Evolutionary conservation across 2,329 filamentous ascomycete genomes (phyloP).

Genomic region (Plenodomus tracheiphilus): DNA sequence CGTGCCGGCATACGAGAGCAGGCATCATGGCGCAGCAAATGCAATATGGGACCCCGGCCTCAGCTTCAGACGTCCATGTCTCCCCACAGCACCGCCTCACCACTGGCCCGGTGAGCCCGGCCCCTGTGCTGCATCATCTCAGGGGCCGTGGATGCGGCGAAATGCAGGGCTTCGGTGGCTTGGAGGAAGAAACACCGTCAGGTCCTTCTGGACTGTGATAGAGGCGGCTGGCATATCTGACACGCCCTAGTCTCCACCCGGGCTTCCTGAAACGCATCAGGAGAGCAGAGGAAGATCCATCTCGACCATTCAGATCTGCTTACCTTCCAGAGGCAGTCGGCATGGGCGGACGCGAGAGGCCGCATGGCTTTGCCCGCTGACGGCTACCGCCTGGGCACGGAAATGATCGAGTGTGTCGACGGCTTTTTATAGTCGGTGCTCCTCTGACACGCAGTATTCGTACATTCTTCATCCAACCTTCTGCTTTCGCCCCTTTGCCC

Average conservation of each 20-base stretch:
- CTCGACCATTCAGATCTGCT: slow-evolving; percentile 31
- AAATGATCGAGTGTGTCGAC: slow-evolving; percentile 29
- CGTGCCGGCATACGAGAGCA: background rate
- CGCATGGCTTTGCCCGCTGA: slow-evolving; percentile 25
- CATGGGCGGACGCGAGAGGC: slow-evolving; percentile 21
- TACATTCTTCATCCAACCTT: slow-evolving; percentile 34
- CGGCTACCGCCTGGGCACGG: slow-evolving; percentile 19
- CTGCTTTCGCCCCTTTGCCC: slow-evolving; percentile 22
- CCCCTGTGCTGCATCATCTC: slow-evolving; percentile 12
- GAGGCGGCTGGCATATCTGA: slow-evolving; percentile 34
- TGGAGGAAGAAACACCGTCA: slow-evolving; percentile 28
- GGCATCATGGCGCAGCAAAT: slow-evolving; percentile 3
- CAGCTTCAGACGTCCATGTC: slow-evolving; percentile 9
- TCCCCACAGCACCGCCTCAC: slow-evolving; percentile 22
- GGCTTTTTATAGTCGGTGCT: slow-evolving; percentile 31
- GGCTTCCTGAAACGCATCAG: slow-evolving; percentile 39
- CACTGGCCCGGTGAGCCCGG: slow-evolving; percentile 7
- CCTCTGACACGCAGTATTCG: slow-evolving; percentile 14
- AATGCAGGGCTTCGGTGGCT: slow-evolving; percentile 34
- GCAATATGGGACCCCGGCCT: background rate
- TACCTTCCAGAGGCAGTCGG: slow-evolving; percentile 27
- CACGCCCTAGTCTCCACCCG: slow-evolving; percentile 39
- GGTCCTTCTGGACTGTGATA: slow-evolving; percentile 26
- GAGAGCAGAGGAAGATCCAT: slow-evolving; percentile 21
- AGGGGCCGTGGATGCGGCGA: slow-evolving; percentile 17